phyloP scores from a whole-genome alignment of 768 basidiomycete species.

The Mycena epipterygia region DNA sequence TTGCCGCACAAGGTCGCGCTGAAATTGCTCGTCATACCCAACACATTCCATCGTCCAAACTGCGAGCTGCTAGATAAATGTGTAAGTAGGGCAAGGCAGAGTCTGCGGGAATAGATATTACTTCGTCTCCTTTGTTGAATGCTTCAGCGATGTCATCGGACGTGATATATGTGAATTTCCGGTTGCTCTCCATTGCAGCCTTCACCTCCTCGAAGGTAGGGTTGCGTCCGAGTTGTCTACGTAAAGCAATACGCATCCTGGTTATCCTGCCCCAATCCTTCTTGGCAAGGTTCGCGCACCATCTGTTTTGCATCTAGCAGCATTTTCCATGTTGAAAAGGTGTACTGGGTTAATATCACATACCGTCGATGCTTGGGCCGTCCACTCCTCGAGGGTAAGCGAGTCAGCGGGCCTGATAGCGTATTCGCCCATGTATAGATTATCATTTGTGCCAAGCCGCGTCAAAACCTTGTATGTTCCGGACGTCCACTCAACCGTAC shows the following conservation, averaged over 20 bases:
- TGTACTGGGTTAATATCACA: neutral
- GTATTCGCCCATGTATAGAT: conserved; percentile 27
- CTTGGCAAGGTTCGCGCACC: conserved; percentile 44
- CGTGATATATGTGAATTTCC: conserved; percentile 34
- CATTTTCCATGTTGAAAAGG: neutral
- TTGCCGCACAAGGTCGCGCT: conserved; percentile 42
- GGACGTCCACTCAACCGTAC: neutral
- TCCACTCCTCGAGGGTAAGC: conserved; percentile 11
- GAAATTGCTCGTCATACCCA: conserved; percentile 54
- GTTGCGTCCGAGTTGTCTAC: conserved; percentile 39
- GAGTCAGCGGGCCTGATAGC: conserved; percentile 8
- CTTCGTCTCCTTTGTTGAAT: conserved; percentile 49
- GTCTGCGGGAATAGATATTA: conserved; percentile 25
- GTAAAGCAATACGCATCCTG: conserved; percentile 45
- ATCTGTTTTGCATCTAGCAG: conserved; percentile 43
- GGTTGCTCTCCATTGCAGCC: neutral
- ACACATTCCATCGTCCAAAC: conserved; percentile 58
- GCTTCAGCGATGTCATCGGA: conserved; percentile 44
- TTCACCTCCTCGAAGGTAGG: conserved; percentile 44
- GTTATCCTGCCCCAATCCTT: conserved; percentile 45
- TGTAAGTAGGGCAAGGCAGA: neutral
- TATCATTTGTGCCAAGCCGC: conserved; percentile 1
- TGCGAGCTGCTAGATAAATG: conserved; percentile 42
- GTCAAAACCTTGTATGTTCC: conserved; percentile 15
- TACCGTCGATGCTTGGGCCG: neutral